phyloP scores from a whole-genome alignment of 139 green algal species.

The Auxenochlorella pyrenoidosa region DNA sequence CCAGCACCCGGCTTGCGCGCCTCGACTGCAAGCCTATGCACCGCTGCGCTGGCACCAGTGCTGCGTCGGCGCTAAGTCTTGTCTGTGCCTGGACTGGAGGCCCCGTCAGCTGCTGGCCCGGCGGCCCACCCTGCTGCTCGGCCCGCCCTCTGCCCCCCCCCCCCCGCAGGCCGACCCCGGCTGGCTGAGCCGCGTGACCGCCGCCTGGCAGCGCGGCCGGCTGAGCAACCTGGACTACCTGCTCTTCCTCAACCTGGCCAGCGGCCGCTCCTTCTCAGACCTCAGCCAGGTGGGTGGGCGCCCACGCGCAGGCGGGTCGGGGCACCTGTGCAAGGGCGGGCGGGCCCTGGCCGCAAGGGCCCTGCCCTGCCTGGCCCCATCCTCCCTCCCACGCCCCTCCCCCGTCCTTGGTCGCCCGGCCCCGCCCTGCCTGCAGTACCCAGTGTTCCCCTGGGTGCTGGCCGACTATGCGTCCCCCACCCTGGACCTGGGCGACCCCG shows the following conservation, averaged over 20 bases:
- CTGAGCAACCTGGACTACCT: constrained; percentile 90
- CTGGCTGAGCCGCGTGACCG: constrained; percentile 74
- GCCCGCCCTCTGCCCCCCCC: not conserved
- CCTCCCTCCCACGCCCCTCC: not conserved
- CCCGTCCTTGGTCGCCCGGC: not conserved
- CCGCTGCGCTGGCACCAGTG: no score
- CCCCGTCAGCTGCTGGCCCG: no score
- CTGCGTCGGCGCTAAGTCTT: no score
- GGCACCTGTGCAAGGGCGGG: not conserved
- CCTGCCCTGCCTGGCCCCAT: not conserved
- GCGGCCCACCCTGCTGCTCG: no score
- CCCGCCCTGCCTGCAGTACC: not conserved
- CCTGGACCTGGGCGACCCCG: constrained; percentile 75
- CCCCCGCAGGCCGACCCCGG: constrained; percentile 57
- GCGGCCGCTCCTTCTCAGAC: constrained; percentile 90
- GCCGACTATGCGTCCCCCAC: constrained; percentile 75
- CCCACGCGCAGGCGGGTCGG: no score
- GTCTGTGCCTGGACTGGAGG: no score
- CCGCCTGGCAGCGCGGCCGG: constrained; percentile 72
- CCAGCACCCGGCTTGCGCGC: no score
- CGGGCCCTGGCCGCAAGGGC: no score
- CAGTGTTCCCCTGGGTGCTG: constrained; percentile 91
- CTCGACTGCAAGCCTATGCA: no score
- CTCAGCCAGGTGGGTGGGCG: not conserved
- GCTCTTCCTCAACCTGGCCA: constrained; percentile 89